Conservation (phyloP, 306 rosid species). For the Quercus rubra region DNA sequence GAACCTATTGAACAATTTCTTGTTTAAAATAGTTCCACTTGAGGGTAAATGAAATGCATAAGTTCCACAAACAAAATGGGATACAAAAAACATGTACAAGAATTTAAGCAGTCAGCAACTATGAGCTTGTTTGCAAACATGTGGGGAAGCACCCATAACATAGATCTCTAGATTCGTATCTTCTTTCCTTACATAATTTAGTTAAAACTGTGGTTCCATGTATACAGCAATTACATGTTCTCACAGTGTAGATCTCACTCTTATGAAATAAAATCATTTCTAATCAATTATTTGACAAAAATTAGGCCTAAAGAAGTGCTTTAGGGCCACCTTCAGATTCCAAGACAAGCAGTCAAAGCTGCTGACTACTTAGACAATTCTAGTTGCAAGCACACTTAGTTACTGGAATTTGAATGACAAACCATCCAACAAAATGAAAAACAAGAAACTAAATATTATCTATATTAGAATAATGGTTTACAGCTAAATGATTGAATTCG, state of each 20-base stretch:
- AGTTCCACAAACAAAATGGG: background rate
- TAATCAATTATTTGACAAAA: background rate
- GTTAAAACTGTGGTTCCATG: background rate
- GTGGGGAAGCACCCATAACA: background rate
- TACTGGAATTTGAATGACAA: background rate
- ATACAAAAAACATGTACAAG: background rate
- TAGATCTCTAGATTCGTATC: background rate
- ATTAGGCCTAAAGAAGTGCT: background rate
- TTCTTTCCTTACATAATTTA: background rate
- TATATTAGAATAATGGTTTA: no score
- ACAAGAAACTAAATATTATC: background rate
- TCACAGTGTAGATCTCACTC: background rate
- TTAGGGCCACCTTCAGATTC: background rate
- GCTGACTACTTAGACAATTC: background rate
- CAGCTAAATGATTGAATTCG: no score
- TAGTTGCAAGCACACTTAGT: background rate
- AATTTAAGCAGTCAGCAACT: background rate
- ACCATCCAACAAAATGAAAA: background rate
- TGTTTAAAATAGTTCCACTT: conserved; percentile 16
- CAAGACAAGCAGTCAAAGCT: background rate
- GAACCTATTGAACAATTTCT: conserved; percentile 41
- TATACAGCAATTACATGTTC: background rate
- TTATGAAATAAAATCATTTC: background rate
- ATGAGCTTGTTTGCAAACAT: background rate
- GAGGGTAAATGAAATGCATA: background rate